A percentile compares a stretch with the other conserved stretches of the same genome.
These are phyloP conservation scores for Isoetes engelmannii DNA, from an alignment of 83 land plant species.

Conservation along the genomic window DNA sequence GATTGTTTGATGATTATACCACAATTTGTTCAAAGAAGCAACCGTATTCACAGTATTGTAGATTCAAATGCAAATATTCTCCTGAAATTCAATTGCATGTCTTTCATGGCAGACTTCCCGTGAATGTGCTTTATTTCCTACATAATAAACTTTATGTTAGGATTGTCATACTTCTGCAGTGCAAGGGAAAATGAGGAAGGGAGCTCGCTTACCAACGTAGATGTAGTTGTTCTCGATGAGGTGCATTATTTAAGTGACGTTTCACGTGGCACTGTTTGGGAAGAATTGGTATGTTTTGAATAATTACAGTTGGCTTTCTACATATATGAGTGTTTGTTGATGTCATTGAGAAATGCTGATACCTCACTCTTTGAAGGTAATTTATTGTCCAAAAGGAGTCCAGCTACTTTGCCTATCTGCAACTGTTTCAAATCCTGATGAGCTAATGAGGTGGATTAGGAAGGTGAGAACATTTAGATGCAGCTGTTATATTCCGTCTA, in stretches of 20 bases:
- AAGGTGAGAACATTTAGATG: slow-evolving; percentile 39
- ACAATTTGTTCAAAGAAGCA: too few relatives aligned
- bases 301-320: neutral
- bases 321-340: neutral
- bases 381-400: slow-evolving; percentile 94
- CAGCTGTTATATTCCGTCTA: neutral
- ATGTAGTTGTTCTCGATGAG: slow-evolving; percentile 90
- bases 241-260: slow-evolving; percentile 94
- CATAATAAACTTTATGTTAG: too few relatives aligned
- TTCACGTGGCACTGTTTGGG: slow-evolving; percentile 99
- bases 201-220: slow-evolving; percentile 59
- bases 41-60: too few relatives aligned
- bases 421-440: slow-evolving; percentile 95
- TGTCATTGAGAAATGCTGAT: neutral
- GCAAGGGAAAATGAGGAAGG: slow-evolving; percentile 64
- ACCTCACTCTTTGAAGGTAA: slow-evolving; percentile 42
- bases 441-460: slow-evolving; percentile 94
- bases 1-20: too few relatives aligned
- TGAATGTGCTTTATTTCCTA: too few relatives aligned
- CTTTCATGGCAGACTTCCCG: too few relatives aligned
- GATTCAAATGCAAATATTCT: too few relatives aligned
- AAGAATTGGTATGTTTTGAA: slow-evolving; percentile 64
- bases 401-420: slow-evolving; percentile 97
- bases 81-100: too few relatives aligned
- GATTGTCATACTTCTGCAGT: slow-evolving; percentile 35